phyloP scores from a whole-genome alignment of 108 stramenopile species.

The Epithemia pelagica region DNA sequence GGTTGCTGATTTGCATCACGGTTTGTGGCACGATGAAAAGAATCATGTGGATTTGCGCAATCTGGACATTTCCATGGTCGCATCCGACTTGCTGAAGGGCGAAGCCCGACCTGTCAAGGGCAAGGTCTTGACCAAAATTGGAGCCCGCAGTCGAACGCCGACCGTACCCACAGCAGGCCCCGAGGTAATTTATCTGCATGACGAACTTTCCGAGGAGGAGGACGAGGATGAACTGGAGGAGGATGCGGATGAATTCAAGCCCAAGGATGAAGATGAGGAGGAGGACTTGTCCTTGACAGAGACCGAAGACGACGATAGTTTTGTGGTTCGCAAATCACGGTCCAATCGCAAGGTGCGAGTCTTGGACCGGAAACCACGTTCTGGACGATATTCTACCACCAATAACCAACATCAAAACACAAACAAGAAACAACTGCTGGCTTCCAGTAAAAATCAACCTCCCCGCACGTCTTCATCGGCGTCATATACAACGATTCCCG shows the following conservation, averaged over 20 bases:
- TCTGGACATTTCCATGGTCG: constrained; percentile 13
- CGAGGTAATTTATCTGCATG: constrained; percentile 5
- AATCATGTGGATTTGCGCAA: constrained; percentile 25
- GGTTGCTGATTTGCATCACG: constrained; percentile 54
- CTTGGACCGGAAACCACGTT: too few relatives aligned
- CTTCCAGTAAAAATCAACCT: too few relatives aligned
- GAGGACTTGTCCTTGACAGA: constrained; percentile 14
- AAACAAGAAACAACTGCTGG: too few relatives aligned
- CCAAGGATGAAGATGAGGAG: constrained; percentile 16
- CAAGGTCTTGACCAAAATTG: background rate
- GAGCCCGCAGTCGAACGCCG: background rate
- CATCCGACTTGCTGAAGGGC: background rate
- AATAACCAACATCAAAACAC: too few relatives aligned
- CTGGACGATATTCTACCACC: too few relatives aligned
- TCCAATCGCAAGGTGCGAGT: too few relatives aligned
- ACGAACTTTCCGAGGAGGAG: constrained; percentile 5
- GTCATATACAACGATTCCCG: too few relatives aligned
- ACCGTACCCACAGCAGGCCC: background rate
- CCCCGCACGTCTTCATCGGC: too few relatives aligned
- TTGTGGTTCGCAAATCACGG: too few relatives aligned
- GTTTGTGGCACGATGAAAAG: constrained; percentile 20
- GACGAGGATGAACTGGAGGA: background rate
- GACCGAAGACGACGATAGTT: background rate
- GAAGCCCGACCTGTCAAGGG: background rate
- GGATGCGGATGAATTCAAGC: constrained; percentile 12